Evolutionary conservation across 352 stramenopile genomes (phyloP).

Genomic region (Pythium chondricola): DNA sequence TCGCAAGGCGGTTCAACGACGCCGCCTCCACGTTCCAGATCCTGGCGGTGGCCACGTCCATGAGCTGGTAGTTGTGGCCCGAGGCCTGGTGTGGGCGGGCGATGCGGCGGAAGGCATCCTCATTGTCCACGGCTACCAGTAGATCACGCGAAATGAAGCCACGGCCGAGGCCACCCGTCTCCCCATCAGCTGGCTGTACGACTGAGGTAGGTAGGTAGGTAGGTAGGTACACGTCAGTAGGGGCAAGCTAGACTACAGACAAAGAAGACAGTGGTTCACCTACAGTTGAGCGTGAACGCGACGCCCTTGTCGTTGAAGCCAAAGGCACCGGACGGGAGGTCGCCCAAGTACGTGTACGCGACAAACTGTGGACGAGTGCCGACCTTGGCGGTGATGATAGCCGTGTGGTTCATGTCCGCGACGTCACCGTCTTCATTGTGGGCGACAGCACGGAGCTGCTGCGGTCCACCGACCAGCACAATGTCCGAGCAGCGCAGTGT

Average conservation of each 20-base stretch:
- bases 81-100: constrained; percentile 41
- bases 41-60: constrained; percentile 36
- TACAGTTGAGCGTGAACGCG: constrained; percentile 78
- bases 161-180: constrained; percentile 49
- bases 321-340: constrained; percentile 66
- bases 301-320: constrained; percentile 63
- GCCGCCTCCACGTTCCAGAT: constrained; percentile 71
- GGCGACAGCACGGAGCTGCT: constrained; percentile 38
- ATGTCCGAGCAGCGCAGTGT: constrained; percentile 63
- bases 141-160: constrained; percentile 70
- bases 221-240: too few species aligned
- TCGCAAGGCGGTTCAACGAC: constrained; percentile 42
- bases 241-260: too few species aligned
- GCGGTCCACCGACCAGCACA: constrained; percentile 37
- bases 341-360: constrained; percentile 65
- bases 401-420: constrained; percentile 55
- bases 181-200: constrained; percentile 54
- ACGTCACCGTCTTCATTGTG: constrained; percentile 65
- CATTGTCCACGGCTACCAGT: constrained; percentile 28
- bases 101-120: constrained; percentile 51
- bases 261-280: constrained; percentile 5
- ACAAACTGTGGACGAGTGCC: constrained; percentile 45
- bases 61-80: constrained; percentile 76
- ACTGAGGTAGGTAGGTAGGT: constrained; percentile 33
- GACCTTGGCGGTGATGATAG: constrained; percentile 57